These are phyloP conservation scores for Aphanomyces cochlioides DNA, from an alignment of 352 stramenopile species.

Conservation along the genomic window DNA sequence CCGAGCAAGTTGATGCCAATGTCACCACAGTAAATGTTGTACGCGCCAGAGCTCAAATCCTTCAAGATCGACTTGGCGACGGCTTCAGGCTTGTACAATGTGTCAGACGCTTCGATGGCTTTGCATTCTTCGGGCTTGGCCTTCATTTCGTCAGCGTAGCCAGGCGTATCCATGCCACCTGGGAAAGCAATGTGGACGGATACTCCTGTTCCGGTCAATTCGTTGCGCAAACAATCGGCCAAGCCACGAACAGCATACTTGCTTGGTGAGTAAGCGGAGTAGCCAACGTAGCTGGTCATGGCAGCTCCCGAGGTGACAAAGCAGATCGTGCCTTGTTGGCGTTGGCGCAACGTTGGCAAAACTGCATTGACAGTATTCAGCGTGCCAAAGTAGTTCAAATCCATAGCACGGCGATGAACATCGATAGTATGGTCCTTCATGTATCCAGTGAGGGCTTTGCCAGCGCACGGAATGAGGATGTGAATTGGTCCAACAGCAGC, in stretches of 20 bases:
- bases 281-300: conserved; percentile 26
- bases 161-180: conserved; percentile 29
- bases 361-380: conserved; percentile 25
- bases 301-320: conserved; percentile 23
- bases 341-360: conserved; percentile 15
- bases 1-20: conserved; percentile 22
- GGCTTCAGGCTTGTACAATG: conserved; percentile 21
- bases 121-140: conserved; percentile 27
- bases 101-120: conserved; percentile 30
- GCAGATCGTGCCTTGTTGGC: conserved; percentile 3
- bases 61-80: conserved; percentile 27
- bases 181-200: conserved; percentile 30
- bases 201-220: background rate
- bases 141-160: conserved; percentile 20
- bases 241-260: conserved; percentile 31
- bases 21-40: conserved; percentile 30
- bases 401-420: conserved; percentile 20
- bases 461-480: conserved; percentile 19
- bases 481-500: conserved; percentile 12
- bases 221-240: conserved; percentile 25
- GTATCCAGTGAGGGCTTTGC: conserved; percentile 11
- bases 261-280: conserved; percentile 31
- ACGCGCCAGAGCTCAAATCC: conserved; percentile 17
- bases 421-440: conserved; percentile 1
- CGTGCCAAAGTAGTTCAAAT: conserved; percentile 32